Conservation (phyloP, 1,284 basidiomycete species). For the Ceratobasidium sp. region DNA sequence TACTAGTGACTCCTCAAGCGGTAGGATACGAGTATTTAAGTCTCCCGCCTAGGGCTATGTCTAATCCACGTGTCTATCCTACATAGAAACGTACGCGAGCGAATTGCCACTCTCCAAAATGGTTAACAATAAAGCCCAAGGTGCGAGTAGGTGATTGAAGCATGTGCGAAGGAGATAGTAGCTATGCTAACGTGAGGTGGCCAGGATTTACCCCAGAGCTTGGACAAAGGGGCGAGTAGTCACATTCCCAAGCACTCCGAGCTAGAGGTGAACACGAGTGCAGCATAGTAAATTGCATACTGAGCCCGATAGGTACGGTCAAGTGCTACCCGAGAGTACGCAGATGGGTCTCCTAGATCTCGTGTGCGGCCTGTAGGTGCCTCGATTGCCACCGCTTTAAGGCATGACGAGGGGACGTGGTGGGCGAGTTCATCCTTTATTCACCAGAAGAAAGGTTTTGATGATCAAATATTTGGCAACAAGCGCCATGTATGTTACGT, state of each 20-base stretch:
- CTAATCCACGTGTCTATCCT: not conserved
- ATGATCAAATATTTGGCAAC: slow-evolving; percentile 1
- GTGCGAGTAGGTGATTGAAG: not conserved
- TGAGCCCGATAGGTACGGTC: not conserved
- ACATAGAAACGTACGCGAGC: not conserved
- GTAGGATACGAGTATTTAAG: not conserved
- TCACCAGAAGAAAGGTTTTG: not conserved
- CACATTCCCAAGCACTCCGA: not conserved
- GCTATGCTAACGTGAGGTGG: slow-evolving; percentile 14
- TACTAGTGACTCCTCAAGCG: not conserved
- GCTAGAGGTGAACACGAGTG: not conserved
- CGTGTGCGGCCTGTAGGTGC: not conserved
- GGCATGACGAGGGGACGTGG: slow-evolving; percentile 14
- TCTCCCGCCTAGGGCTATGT: not conserved
- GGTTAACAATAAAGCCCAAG: slow-evolving; percentile 21
- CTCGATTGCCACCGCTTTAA: not conserved
- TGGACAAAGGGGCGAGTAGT: not conserved
- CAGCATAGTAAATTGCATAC: not conserved
- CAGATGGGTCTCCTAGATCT: not conserved
- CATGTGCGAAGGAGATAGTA: not conserved
- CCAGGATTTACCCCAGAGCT: not conserved
- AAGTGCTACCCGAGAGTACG: not conserved
- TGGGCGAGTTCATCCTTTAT: slow-evolving; percentile 23
- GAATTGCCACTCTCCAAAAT: slow-evolving; percentile 17
- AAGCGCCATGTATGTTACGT: not conserved